These are phyloP conservation scores for Aspergillus neotritici DNA, from an alignment of 2,329 filamentous ascomycete species.

Conservation along the genomic window DNA sequence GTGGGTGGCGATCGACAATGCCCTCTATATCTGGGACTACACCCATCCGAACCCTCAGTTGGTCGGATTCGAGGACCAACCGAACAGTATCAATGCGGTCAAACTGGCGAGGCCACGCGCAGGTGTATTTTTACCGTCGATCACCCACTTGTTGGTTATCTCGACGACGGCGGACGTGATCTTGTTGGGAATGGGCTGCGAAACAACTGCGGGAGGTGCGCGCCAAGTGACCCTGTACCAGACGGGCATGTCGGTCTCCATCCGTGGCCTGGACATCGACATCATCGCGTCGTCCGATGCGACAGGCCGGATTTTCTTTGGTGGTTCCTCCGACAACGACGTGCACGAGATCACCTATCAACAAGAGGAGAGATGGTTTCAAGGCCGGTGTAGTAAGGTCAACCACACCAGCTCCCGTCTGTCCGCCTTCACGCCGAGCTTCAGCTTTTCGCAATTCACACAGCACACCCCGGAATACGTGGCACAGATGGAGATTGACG, in stretches of 20 bases:
- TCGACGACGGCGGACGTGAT: conserved; percentile 81
- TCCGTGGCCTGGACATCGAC: conserved; percentile 70
- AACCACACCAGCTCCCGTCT: conserved; percentile 77
- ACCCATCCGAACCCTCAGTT: conserved; percentile 85
- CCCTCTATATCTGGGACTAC: conserved; percentile 96
- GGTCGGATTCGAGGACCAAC: conserved; percentile 85
- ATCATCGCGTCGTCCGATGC: conserved; percentile 71
- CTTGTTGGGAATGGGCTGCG: conserved; percentile 71
- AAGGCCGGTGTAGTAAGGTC: conserved; percentile 76
- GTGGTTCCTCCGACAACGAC: conserved; percentile 72
- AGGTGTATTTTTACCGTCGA: conserved; percentile 79
- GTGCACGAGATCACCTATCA: conserved; percentile 94
- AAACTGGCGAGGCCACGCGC: conserved; percentile 77
- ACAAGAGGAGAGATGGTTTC: conserved; percentile 96
- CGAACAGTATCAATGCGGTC: conserved; percentile 83
- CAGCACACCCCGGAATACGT: conserved; percentile 56
- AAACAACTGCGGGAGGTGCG: conserved; percentile 60
- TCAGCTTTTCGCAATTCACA: conserved; percentile 31
- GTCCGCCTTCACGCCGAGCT: conserved; percentile 48
- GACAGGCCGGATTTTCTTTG: conserved; percentile 89
- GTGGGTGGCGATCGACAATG: conserved; percentile 93
- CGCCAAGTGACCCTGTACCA: conserved; percentile 75
- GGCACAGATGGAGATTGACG: conserved; percentile 76
- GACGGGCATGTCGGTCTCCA: conserved; percentile 75
- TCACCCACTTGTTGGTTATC: conserved; percentile 83